Percentiles rank a stretch among this genome's conserved stretches.
phyloP scores from a whole-genome alignment of 2,329 filamentous ascomycete species.

The Zymoseptoria brevis region DNA sequence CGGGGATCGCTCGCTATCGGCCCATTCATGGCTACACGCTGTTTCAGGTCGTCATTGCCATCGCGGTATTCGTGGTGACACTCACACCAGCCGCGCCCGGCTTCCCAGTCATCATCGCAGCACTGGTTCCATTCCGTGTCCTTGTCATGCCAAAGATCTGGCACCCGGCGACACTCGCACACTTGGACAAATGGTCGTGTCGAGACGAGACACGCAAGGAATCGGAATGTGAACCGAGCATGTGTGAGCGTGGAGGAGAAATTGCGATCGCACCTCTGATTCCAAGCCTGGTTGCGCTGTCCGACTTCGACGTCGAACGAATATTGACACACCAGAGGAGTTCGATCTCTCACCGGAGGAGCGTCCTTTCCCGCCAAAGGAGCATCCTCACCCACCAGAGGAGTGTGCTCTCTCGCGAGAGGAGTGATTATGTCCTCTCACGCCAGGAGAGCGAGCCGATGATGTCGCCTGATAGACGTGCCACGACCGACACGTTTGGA shows the following conservation, averaged over 20 bases:
- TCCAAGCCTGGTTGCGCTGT: background rate
- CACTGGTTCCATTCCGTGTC: constrained; percentile 55
- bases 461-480: background rate
- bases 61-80: constrained; percentile 55
- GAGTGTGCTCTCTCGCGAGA: background rate
- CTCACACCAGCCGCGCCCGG: constrained; percentile 55
- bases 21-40: constrained; percentile 54
- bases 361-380: background rate
- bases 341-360: background rate
- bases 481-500: background rate
- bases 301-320: background rate
- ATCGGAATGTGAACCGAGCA: background rate
- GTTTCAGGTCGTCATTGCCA: constrained; percentile 50
- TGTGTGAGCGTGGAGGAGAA: background rate
- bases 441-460: background rate
- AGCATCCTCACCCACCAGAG: background rate
- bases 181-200: background rate
- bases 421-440: background rate
- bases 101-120: constrained; percentile 57
- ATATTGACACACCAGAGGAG: background rate
- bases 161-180: constrained; percentile 19
- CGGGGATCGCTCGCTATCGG: constrained; percentile 33
- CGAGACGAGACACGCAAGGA: background rate
- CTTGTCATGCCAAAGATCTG: constrained; percentile 54
- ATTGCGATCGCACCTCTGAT: background rate